Evolutionary conservation across 257 asterid species (phyloP), one percentile per base, ranked within the genome.

Genomic region (Scutellaria baicalensis): DNA sequence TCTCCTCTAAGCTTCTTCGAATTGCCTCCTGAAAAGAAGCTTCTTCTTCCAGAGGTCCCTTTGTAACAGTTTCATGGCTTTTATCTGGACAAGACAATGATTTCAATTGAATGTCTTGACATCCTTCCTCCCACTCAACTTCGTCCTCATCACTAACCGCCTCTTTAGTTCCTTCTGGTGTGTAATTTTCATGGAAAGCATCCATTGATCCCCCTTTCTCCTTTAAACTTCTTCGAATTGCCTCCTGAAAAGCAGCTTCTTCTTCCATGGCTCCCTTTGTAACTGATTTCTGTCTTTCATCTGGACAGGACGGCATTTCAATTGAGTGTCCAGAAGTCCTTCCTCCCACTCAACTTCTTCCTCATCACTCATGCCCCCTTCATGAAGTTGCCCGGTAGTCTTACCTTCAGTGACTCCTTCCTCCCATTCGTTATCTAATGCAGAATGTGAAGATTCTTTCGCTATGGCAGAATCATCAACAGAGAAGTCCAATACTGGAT

Each of bases 341-440:
- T 93, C 96, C 88, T 93, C 97, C 97, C 98, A 86, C 76, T 85
- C 95, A 64, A 86, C 74, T 68, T 84, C 95, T 59, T 57, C 83
- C 74, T 83, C 92, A 65, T 80, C 89, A 73, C 66, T 63, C 73
- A 73, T 18, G 54, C 62, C 79, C 36, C 65, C 92, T 49, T 74
- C 84, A 14, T 50, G 72, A 58, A 27, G 67, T 48, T 68, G 43
- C 35, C 75, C 66, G 27, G 64, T 75, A 52, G 71, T 59, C 71
- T 80, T 81, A 64, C 75, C 78, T 75, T 73, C 83, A 71, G 76
- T 68, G 69, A 56, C 75, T 66, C 88, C 97, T 59, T 89, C 93
- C 77, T 84, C 97, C 96, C 93, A 85, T 78, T 87, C 90, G 64
- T 69, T 61, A 72, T 84, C 98, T 63, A 89, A 89, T 64, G 66